Percentiles rank a stretch among this genome's conserved stretches.
Conservation (phyloP, 106 monocot genomes). For the Allium cepa region DNA sequence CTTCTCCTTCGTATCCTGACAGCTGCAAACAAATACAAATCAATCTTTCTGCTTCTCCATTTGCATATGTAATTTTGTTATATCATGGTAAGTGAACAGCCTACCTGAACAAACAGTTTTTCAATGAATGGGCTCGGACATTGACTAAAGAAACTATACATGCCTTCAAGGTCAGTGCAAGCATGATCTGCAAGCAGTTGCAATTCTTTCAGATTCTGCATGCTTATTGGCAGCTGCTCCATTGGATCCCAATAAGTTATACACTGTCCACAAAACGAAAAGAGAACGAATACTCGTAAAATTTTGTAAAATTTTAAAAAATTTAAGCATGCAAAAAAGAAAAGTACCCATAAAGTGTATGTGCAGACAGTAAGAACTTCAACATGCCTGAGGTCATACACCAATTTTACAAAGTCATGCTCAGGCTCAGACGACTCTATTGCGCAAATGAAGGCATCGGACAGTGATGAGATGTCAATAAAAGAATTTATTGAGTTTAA, state of each 20-base stretch:
- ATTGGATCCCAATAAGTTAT: not conserved
- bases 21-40: constrained; percentile 17
- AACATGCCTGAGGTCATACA: constrained; percentile 31
- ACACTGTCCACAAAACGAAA: not conserved
- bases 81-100: not conserved
- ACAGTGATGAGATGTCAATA: constrained; percentile 18
- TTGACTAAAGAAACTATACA: constrained; percentile 18
- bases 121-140: constrained; percentile 31
- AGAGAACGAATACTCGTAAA: not conserved
- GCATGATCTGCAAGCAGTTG: constrained; percentile 21
- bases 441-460: constrained; percentile 25
- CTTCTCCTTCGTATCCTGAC: not conserved
- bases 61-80: not conserved
- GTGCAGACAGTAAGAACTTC: constrained; percentile 34
- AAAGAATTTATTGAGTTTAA: not conserved
- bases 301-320: not conserved
- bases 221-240: constrained; percentile 11
- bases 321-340: not conserved
- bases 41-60: not conserved
- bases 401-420: constrained; percentile 13
- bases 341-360: constrained; percentile 9
- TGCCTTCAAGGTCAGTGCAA: constrained; percentile 14
- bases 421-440: constrained; percentile 1
- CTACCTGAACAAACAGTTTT: constrained; percentile 36
- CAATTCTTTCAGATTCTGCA: constrained; percentile 36